Evolutionary conservation across 2,329 filamentous ascomycete genomes (phyloP).

Genomic region (Ceratocystis alfenasii): DNA sequence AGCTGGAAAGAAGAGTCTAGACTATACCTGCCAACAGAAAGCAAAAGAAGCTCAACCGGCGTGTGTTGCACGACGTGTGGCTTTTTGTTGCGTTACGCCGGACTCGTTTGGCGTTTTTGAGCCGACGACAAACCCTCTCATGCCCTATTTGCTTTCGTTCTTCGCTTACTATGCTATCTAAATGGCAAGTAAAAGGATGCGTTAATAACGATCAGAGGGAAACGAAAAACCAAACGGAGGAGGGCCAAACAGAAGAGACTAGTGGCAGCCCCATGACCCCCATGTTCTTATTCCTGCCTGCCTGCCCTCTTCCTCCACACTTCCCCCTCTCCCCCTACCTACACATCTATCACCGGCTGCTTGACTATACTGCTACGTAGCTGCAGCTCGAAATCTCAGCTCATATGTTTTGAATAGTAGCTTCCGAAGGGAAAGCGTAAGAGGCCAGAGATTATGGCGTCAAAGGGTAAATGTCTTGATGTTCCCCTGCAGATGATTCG

Average conservation of each 20-base stretch:
- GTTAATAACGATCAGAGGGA: too few relatives aligned
- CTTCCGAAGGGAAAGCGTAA: background rate
- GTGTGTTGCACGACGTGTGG: background rate
- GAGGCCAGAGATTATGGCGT: background rate
- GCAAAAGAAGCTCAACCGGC: background rate
- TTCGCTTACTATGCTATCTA: too few relatives aligned
- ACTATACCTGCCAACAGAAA: background rate
- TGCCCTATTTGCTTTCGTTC: background rate
- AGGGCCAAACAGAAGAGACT: background rate
- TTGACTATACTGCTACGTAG: background rate
- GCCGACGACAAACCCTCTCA: background rate
- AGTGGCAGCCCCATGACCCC: background rate
- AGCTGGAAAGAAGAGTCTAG: background rate
- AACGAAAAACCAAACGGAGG: background rate
- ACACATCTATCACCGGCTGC: background rate
- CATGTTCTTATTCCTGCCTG: background rate
- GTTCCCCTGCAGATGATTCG: conserved; percentile 4
- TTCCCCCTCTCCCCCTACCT: background rate
- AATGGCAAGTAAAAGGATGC: too few relatives aligned
- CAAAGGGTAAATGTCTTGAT: background rate
- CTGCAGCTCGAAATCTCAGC: background rate
- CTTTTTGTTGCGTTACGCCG: background rate
- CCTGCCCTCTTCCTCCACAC: background rate
- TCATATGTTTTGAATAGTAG: background rate
- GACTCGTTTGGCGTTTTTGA: background rate